These are phyloP conservation scores for Beauveria rudraprayagi DNA, from an alignment of 2,329 filamentous ascomycete species.

Conservation along the genomic window DNA sequence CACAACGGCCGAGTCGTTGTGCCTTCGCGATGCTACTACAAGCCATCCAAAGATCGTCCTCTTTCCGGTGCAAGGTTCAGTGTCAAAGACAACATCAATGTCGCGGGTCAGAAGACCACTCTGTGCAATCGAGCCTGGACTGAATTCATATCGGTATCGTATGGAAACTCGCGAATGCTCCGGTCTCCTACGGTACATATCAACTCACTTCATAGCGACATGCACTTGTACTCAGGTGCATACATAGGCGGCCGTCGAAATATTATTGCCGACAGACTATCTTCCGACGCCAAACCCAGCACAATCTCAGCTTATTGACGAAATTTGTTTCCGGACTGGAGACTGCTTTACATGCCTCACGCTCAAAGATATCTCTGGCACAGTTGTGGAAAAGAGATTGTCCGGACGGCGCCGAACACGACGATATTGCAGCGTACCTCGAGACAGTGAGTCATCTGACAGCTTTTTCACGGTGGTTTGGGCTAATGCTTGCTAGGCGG, in stretches of 20 bases:
- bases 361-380: background rate
- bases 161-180: background rate
- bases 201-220: background rate
- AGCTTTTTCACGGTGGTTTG: too few species aligned
- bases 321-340: background rate
- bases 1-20: slow-evolving; percentile 1
- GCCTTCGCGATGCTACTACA: slow-evolving; percentile 10
- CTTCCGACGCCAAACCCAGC: background rate
- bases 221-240: background rate
- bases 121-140: slow-evolving; percentile 13
- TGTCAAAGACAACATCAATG: slow-evolving; percentile 15
- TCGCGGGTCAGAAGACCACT: slow-evolving; percentile 13
- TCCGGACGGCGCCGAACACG: too few species aligned
- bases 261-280: background rate
- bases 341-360: background rate
- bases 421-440: too few species aligned
- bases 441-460: too few species aligned
- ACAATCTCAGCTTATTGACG: background rate
- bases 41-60: background rate
- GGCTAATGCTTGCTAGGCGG: too few species aligned
- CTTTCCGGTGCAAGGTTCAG: slow-evolving; percentile 12
- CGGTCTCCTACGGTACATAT: background rate
- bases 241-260: background rate
- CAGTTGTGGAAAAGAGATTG: too few species aligned
- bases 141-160: background rate